Percentiles rank a stretch among this genome's conserved stretches.
These are phyloP conservation scores for Verticillium isaacii DNA, from an alignment of 2,329 filamentous ascomycete species.

Conservation along the genomic window DNA sequence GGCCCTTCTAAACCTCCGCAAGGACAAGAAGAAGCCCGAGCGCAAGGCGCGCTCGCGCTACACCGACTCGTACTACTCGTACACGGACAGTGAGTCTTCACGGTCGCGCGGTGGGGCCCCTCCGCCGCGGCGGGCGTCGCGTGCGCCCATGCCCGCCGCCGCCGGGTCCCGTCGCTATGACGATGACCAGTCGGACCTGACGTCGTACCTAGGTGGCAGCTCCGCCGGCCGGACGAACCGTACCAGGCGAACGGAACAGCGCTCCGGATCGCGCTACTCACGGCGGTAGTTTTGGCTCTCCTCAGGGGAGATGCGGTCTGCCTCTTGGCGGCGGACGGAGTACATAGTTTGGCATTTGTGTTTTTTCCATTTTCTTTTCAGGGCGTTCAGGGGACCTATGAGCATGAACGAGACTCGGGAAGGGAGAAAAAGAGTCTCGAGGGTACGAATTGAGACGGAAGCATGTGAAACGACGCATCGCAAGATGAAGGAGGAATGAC, in stretches of 20 bases:
- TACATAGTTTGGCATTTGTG: neutral
- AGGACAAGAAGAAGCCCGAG: conserved; percentile 42
- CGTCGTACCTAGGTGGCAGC: conserved; percentile 36
- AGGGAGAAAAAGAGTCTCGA: neutral
- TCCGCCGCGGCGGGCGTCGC: neutral
- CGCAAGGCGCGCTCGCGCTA: conserved; percentile 38
- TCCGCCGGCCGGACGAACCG: conserved; percentile 36
- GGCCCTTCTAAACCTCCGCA: conserved; percentile 47
- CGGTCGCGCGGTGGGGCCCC: conserved; percentile 8
- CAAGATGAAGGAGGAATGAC: neutral
- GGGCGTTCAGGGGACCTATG: neutral
- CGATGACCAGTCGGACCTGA: conserved; percentile 9
- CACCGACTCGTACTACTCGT: conserved; percentile 50
- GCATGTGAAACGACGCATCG: neutral
- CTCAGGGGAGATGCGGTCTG: neutral
- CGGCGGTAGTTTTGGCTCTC: conserved; percentile 17
- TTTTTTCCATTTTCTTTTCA: neutral
- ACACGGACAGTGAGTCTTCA: conserved; percentile 47
- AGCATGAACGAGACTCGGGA: neutral
- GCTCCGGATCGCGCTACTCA: conserved; percentile 20
- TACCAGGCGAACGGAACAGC: conserved; percentile 9
- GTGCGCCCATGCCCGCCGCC: neutral
- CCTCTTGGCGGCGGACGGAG: neutral
- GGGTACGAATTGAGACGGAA: neutral
- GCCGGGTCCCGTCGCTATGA: neutral